phyloP scores from a whole-genome alignment of 2,329 filamentous ascomycete species.

The Leptographium procerum region DNA sequence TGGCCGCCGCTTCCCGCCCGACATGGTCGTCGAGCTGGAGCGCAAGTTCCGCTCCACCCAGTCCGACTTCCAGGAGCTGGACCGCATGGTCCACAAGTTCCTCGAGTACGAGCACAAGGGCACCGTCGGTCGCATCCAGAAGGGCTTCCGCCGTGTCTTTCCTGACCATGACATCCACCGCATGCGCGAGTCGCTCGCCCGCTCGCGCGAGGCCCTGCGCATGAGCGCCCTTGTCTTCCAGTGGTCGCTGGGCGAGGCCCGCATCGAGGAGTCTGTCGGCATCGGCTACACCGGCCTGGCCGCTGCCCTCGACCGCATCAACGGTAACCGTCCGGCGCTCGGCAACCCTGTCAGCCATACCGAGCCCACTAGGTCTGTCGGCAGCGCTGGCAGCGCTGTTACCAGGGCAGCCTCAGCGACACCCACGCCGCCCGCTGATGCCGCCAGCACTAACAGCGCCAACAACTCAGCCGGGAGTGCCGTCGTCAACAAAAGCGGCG shows the following conservation, averaged over 20 bases:
- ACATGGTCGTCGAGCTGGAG: constrained; percentile 52
- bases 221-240: constrained; percentile 55
- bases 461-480: not conserved
- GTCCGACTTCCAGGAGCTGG: constrained; percentile 50
- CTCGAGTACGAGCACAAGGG: constrained; percentile 52
- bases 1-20: constrained; percentile 41
- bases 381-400: not conserved
- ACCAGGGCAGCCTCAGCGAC: not conserved
- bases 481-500: not conserved
- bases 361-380: not conserved
- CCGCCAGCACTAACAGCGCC: not conserved
- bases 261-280: constrained; percentile 47
- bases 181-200: constrained; percentile 43
- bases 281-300: constrained; percentile 58
- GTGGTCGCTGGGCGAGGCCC: constrained; percentile 49
- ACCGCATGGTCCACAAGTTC: constrained; percentile 50
- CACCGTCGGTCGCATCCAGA: constrained; percentile 46
- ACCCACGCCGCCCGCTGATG: not conserved
- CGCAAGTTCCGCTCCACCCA: constrained; percentile 51
- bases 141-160: constrained; percentile 53
- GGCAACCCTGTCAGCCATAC: not conserved
- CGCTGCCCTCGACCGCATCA: constrained; percentile 48
- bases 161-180: constrained; percentile 49
- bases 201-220: constrained; percentile 48
- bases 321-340: constrained; percentile 19